Evolutionary conservation across 345 rosid genomes (phyloP), one percentile per base, ranked within the genome.

Genomic region (Durio zibethinus): DNA sequence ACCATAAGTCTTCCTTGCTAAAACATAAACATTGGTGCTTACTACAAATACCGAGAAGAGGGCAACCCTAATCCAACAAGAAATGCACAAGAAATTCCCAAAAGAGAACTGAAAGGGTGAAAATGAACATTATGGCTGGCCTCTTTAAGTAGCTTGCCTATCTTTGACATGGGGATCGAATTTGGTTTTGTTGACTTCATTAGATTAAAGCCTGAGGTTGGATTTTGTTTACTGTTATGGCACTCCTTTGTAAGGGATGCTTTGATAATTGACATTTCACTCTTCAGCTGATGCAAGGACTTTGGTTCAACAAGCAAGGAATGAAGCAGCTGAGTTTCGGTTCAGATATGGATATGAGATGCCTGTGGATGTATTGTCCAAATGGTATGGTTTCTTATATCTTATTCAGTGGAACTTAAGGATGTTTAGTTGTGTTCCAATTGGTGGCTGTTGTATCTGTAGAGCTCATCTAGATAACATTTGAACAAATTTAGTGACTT

Each of bases 321-420:
- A 97, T 88, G 96, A 97, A 81, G 99, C 99, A 3, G 98, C 99
- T 72, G 99, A 97, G 84, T 97, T 94, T 84, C 93, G 97, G 62
- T 89, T 88, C 80, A 92, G 83, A 87, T 90, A 97, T 82, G 99
- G 98, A 77, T 97, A 97, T 33, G 99, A 97, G 83, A 94, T 97
- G 97, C 99, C 98, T 62, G 98, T 89, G 5, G 99, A 97, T 84
- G 89, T 83, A 52, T 88, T 97, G 82, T 85, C 99, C n/a, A 97
- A 86, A 65, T 88, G 87, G 89, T 81, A 84, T 67, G 72, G 38
- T 71, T 75, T 53, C 40, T 78, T 35, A 10, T 16, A 31, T 72
- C 57, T 33, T 42, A 20, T 56, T 29, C 4, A 27, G 14, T 25
- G 54, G 43, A 53, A 76, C 57, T 12, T 64, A 31, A 36, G 0